phyloP scores from a whole-genome alignment of 2,329 filamentous ascomycete genomes.

The Pezicula carpinea region DNA sequence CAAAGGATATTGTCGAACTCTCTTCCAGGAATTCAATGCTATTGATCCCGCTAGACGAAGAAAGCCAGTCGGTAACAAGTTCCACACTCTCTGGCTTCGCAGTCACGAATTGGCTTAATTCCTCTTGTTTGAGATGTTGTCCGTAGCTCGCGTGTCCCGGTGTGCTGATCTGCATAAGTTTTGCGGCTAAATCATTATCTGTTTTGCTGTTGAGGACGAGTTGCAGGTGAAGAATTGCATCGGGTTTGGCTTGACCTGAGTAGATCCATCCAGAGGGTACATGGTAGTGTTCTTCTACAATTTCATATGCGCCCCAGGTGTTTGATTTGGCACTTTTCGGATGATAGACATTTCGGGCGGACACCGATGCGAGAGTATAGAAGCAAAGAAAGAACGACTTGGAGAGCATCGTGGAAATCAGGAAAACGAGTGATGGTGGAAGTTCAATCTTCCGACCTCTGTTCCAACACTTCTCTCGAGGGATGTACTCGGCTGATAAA shows the following conservation, averaged over 20 bases:
- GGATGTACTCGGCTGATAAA: too few species aligned
- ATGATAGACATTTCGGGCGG: too few species aligned
- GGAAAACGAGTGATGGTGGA: too few species aligned
- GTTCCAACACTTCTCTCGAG: too few species aligned
- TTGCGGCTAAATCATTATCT: constrained; percentile 1
- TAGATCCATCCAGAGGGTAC: constrained; percentile 5
- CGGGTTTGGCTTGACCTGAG: not conserved
- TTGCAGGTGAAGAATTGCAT: constrained; percentile 4
- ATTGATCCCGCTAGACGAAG: constrained; percentile 20
- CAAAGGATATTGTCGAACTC: constrained; percentile 13
- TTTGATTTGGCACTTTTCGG: too few species aligned
- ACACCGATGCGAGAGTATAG: too few species aligned
- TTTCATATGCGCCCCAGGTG: constrained; percentile 2
- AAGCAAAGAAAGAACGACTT: too few species aligned
- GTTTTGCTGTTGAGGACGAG: constrained; percentile 2
- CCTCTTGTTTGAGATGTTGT: constrained; percentile 38
- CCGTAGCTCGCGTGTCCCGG: constrained; percentile 43
- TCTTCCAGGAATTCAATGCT: constrained; percentile 1
- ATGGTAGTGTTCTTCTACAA: not conserved
- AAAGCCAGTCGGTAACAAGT: constrained; percentile 37
- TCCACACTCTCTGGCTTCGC: constrained; percentile 32
- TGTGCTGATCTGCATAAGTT: constrained; percentile 21
- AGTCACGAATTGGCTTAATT: constrained; percentile 37
- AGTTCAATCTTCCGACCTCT: too few species aligned
- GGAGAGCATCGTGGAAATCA: too few species aligned